Percentiles rank a stretch among this genome's conserved stretches.
Evolutionary conservation across 345 rosid genomes (phyloP).

Genomic region (Gossypium sturtianum): DNA sequence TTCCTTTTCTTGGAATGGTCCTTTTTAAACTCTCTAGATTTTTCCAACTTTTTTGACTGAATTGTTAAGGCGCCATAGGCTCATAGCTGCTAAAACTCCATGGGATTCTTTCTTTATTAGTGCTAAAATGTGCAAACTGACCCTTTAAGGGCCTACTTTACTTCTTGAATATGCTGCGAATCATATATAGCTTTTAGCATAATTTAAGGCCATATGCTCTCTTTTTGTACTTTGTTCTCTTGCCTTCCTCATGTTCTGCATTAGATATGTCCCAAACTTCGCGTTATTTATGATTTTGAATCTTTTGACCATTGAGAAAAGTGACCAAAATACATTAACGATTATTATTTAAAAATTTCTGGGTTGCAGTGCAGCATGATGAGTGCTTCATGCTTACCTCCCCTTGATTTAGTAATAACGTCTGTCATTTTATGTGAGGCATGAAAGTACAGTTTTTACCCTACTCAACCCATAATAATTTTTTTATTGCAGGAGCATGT

Average conservation of each 20-base stretch:
- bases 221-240: background rate
- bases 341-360: too few relatives aligned
- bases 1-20: constrained; percentile 34
- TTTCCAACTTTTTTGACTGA: constrained; percentile 30
- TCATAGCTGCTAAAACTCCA: background rate
- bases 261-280: background rate
- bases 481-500: background rate
- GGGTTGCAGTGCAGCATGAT: too few relatives aligned
- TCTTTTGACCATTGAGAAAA: too few relatives aligned
- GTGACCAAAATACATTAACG: too few relatives aligned
- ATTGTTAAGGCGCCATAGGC: constrained; percentile 9
- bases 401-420: background rate
- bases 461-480: background rate
- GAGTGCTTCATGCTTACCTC: background rate
- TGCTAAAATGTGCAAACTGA: constrained; percentile 8
- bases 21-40: constrained; percentile 17
- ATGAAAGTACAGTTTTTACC: background rate
- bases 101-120: constrained; percentile 15
- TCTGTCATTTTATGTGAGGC: background rate
- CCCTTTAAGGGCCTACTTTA: background rate
- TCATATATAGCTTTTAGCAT: constrained; percentile 6
- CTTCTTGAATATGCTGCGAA: background rate
- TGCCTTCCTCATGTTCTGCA: constrained; percentile 1
- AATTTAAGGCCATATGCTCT: constrained; percentile 13
- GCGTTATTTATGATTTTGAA: too few relatives aligned